Base-by-base conservation (phyloP, 2,329 filamentous ascomycete species). In the Pseudocercospora fijiensis region DNA sequence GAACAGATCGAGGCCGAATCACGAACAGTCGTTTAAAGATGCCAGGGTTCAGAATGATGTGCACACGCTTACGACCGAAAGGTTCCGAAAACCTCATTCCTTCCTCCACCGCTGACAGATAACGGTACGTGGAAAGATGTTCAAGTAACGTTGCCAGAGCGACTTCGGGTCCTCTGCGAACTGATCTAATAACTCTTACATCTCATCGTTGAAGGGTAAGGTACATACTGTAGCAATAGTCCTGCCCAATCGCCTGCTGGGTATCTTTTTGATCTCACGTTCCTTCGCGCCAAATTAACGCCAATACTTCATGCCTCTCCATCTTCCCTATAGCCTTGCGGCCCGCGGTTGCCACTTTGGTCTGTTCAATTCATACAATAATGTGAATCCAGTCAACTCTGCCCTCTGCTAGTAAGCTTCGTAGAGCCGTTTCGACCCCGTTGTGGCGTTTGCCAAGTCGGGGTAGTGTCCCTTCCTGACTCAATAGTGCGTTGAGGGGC, bases 261-360 rank as follows among this genome's bases (percentile, higher is more conserved):
- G 49, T 52, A 52, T 52, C 49, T 52, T 27, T 52, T 52, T 28
- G 24, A 24, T 24, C 24, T 52, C 24, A 52, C 20, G 27, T 52
- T 52, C 49, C 49, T 27, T 27, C 24, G 49, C 49, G 49, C 49
- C 49, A 52, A 52, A 9, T 52, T 24, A 52, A 52, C 49, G 49
- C 49, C 24, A 26, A 22, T 27, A 52, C 18, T 20, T 20, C 22
- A 27, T 16, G 20, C 13, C 20, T 52, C 24, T 52, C 24, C 24
- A 24, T 52, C 49, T 26, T 16, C 9, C 24, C 49, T n/a, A n/a
- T 27, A 24, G 9, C 49, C 20, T 26, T 27, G 24, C 13, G 10
- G 13, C 24, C 49, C 49, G 49, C 49, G 24, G 24, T 27, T 52
- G 24, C 49, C 49, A 22, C 49, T 52, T 52, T 28, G 43, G 43